Conservation (phyloP, 148 eudicot species). For the Limonium bicolor region DNA sequence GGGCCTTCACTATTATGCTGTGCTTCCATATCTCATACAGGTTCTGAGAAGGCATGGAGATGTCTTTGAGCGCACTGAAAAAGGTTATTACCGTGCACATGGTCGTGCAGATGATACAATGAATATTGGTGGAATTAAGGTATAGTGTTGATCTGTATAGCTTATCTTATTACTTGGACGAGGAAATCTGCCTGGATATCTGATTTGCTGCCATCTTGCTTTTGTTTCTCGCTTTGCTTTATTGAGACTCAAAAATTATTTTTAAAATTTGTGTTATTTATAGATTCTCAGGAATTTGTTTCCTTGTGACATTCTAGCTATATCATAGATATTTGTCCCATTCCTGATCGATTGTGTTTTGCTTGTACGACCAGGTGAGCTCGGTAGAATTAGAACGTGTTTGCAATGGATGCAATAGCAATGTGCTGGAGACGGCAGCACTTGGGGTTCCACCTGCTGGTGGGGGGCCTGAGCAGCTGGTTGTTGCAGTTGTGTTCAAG, state of each 20-base stretch:
- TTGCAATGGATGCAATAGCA: constrained; percentile 41
- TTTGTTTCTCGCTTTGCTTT: too few relatives aligned
- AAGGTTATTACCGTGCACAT: constrained; percentile 88
- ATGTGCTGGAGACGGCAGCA: constrained; percentile 85
- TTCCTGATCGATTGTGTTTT: not conserved
- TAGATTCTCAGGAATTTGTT: too few relatives aligned
- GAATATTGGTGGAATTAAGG: constrained; percentile 99
- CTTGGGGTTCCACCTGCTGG: constrained; percentile 65
- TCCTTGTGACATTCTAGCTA: too few relatives aligned
- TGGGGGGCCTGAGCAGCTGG: constrained; percentile 88
- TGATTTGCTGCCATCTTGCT: too few relatives aligned
- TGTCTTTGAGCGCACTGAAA: constrained; percentile 68
- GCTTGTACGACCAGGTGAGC: constrained; percentile 54
- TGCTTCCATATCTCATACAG: constrained; percentile 14
- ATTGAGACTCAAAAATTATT: too few relatives aligned
- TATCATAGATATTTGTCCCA: too few relatives aligned
- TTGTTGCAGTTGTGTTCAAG: constrained; percentile 61
- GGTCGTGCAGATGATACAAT: constrained; percentile 98
- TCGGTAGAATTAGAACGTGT: constrained; percentile 90
- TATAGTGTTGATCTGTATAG: constrained; percentile 6
- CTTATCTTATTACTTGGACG: not conserved
- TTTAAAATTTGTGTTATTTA: too few relatives aligned
- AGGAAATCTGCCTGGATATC: too few relatives aligned
- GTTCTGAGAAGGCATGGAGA: constrained; percentile 91
- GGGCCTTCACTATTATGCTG: not conserved